A percentile compares a stretch with the other conserved stretches of the same genome.
phyloP scores from a whole-genome alignment of 2,329 filamentous ascomycete genomes.

The Alternaria conjuncta region DNA sequence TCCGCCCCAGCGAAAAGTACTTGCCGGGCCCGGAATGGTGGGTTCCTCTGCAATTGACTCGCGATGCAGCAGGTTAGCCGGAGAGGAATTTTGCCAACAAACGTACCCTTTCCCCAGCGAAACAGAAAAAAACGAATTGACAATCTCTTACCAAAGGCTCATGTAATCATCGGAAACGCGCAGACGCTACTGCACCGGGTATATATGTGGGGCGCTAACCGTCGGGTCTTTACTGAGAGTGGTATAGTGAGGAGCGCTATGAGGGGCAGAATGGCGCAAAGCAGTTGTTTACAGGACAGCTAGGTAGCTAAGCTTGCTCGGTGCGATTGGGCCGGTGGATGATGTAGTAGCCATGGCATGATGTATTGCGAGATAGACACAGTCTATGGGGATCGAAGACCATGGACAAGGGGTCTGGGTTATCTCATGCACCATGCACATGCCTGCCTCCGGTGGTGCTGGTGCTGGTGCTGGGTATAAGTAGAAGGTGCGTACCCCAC shows the following conservation, averaged over 20 bases:
- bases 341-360: neutral
- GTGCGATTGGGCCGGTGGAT: neutral
- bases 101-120: neutral
- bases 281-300: neutral
- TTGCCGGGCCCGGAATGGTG: neutral
- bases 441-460: neutral
- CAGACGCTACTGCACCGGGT: constrained; percentile 11
- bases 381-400: neutral
- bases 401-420: neutral
- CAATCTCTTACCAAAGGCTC: constrained; percentile 13
- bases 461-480: neutral
- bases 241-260: neutral
- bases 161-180: constrained; percentile 8
- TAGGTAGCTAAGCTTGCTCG: neutral
- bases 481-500: neutral
- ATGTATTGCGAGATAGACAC: neutral
- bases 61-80: neutral
- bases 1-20: neutral
- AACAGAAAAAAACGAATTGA: neutral
- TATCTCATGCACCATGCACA: neutral
- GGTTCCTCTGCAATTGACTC: neutral
- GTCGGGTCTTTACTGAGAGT: neutral
- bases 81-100: neutral
- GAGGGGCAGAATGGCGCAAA: constrained; percentile 7
- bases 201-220: constrained; percentile 1